Percentiles rank a stretch among this genome's conserved stretches.
Conservation (phyloP, 2,329 filamentous ascomycete species). For the Clarireedia hainanense region DNA sequence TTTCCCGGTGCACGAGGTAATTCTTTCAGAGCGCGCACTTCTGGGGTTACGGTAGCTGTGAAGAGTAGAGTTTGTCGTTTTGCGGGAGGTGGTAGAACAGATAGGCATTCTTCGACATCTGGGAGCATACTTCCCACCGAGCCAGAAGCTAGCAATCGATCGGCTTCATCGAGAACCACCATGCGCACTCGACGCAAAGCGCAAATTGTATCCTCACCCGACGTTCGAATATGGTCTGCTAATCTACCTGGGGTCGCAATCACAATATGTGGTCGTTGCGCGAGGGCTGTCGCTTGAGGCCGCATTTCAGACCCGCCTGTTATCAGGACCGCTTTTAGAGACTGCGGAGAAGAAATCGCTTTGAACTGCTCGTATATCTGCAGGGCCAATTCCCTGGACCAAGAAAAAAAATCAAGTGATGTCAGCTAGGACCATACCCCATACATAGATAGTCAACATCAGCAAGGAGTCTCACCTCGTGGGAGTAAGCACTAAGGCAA, state of each 20-base stretch:
- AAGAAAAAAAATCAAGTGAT: background rate
- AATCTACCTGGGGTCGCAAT: constrained; percentile 91
- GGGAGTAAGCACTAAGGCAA: constrained; percentile 80
- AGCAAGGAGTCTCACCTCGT: constrained; percentile 48
- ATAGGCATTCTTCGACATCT: constrained; percentile 38
- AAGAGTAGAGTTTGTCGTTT: constrained; percentile 91
- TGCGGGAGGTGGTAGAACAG: constrained; percentile 66
- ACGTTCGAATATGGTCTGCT: constrained; percentile 87
- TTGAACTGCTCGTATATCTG: constrained; percentile 97
- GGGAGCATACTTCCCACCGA: constrained; percentile 10
- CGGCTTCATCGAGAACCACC: constrained; percentile 93
- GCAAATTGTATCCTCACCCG: constrained; percentile 81
- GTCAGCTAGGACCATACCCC: constrained; percentile 11
- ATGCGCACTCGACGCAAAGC: constrained; percentile 72
- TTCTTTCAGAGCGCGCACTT: constrained; percentile 80
- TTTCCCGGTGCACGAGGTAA: constrained; percentile 62
- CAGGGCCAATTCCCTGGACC: constrained; percentile 69
- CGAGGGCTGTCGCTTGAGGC: constrained; percentile 75
- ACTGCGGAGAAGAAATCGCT: constrained; percentile 81
- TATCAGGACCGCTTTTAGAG: constrained; percentile 79
- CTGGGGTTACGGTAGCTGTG: constrained; percentile 89
- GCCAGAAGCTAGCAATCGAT: constrained; percentile 73
- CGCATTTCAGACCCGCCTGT: constrained; percentile 93
- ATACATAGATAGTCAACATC: background rate
- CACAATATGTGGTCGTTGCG: constrained; percentile 77